These are phyloP conservation scores for Cryphonectria carpinicola DNA, from an alignment of 2,329 filamentous ascomycete species.

Conservation along the genomic window DNA sequence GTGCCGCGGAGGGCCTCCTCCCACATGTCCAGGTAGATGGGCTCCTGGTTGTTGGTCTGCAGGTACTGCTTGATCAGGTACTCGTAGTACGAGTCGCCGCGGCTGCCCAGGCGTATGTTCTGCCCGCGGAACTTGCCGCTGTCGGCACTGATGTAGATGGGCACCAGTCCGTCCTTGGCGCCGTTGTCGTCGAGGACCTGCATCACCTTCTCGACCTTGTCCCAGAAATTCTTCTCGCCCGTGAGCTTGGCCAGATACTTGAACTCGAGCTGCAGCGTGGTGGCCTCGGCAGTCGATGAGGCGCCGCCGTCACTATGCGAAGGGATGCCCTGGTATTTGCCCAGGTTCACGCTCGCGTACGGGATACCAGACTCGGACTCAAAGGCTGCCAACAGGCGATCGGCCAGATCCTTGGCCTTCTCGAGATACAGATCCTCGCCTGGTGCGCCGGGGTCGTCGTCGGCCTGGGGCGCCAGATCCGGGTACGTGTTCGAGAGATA, in stretches of 20 bases:
- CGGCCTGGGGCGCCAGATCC: slow-evolving; percentile 72
- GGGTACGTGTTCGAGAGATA: slow-evolving; percentile 88
- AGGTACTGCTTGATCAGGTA: slow-evolving; percentile 99
- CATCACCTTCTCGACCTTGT: slow-evolving; percentile 89
- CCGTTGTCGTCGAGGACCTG: slow-evolving; percentile 84
- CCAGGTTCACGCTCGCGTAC: slow-evolving; percentile 87
- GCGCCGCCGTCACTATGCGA: slow-evolving; percentile 86
- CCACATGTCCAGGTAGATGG: slow-evolving; percentile 92
- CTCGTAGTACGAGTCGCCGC: slow-evolving; percentile 98
- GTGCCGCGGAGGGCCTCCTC: slow-evolving; percentile 81
- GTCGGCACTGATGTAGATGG: slow-evolving; percentile 85
- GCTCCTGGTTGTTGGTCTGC: slow-evolving; percentile 86
- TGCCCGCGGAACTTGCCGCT: slow-evolving; percentile 77
- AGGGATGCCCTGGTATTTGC: slow-evolving; percentile 72
- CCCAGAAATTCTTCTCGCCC: slow-evolving; percentile 91
- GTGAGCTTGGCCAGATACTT: slow-evolving; percentile 96
- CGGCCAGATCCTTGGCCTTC: slow-evolving; percentile 90
- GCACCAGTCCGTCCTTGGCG: slow-evolving; percentile 79
- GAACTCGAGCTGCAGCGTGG: slow-evolving; percentile 91
- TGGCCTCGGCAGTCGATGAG: slow-evolving; percentile 91
- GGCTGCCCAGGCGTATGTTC: slow-evolving; percentile 89
- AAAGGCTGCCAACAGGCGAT: slow-evolving; percentile 84
- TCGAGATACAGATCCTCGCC: slow-evolving; percentile 94
- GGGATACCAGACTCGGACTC: slow-evolving; percentile 86
- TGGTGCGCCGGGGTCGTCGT: slow-evolving; percentile 71